Conservation (phyloP, 352 stramenopile species). For the Phytophthora niederhauseri region DNA sequence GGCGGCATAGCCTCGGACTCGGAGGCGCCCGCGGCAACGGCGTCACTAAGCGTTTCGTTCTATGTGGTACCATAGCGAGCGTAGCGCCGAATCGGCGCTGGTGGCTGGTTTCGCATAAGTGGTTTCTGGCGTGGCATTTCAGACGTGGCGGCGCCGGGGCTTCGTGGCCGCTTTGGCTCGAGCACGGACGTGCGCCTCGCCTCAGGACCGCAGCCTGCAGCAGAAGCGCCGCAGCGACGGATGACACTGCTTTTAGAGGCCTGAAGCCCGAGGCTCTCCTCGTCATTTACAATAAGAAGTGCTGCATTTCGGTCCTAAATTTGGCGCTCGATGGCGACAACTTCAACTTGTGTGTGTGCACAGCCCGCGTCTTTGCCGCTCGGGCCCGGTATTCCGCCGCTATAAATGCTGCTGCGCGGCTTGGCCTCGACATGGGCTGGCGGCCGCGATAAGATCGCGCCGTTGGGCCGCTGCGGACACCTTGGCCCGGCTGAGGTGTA, state of each 20-base stretch:
- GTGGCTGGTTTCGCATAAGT: background rate
- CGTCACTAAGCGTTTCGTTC: constrained; percentile 30
- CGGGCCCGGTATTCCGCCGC: background rate
- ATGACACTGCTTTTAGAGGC: too few relatives aligned
- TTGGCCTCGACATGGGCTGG: background rate
- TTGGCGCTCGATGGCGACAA: background rate
- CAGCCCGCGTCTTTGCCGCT: background rate
- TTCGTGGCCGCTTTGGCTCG: background rate
- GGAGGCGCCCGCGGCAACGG: background rate
- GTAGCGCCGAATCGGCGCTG: too few relatives aligned
- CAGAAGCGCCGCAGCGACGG: background rate
- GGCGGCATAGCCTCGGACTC: background rate
- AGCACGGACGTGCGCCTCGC: background rate
- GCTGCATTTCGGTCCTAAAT: too few relatives aligned
- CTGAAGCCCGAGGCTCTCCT: background rate
- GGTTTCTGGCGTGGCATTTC: background rate
- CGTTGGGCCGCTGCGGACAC: background rate
- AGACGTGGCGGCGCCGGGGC: background rate
- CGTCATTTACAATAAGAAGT: background rate
- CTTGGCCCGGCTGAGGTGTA: background rate
- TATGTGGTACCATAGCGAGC: constrained; percentile 21
- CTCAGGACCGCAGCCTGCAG: background rate
- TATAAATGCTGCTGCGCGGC: background rate
- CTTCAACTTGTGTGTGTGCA: constrained; percentile 4
- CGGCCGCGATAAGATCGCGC: constrained; percentile 11